Percentiles rank a stretch among this genome's conserved stretches.
These are phyloP conservation scores for Schizosaccharomyces lindneri DNA, from an alignment of 805 yeast species.

Conservation along the genomic window DNA sequence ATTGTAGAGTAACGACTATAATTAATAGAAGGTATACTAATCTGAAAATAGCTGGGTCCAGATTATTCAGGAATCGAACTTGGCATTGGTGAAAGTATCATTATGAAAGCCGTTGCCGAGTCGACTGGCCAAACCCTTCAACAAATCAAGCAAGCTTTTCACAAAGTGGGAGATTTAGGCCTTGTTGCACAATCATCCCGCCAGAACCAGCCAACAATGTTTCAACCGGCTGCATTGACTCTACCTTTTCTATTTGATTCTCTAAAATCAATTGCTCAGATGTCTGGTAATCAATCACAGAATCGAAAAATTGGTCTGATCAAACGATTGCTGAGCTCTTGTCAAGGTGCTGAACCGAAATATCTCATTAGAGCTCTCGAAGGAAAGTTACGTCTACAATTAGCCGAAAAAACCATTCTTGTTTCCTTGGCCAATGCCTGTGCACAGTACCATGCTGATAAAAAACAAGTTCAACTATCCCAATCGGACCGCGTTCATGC, in stretches of 20 bases:
- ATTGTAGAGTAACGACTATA: not conserved
- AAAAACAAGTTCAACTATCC: conserved; percentile 7
- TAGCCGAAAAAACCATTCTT: conserved; percentile 81
- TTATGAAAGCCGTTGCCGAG: conserved; percentile 71
- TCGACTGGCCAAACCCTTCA: conserved; percentile 60
- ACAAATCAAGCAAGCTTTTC: conserved; percentile 50
- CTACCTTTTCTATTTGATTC: conserved; percentile 48
- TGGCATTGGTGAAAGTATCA: conserved; percentile 75
- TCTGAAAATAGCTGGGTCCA: conserved; percentile 44
- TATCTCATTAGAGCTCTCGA: conserved; percentile 72
- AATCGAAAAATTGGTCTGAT: conserved; percentile 50
- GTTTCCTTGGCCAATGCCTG: conserved; percentile 68
- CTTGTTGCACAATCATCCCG: conserved; percentile 65
- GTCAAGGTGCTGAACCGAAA: conserved; percentile 71
- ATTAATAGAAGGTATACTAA: not conserved
- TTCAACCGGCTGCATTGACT: conserved; percentile 63
- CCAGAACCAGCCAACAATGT: conserved; percentile 73
- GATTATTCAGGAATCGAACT: conserved; percentile 87
- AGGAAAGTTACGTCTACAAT: conserved; percentile 75
- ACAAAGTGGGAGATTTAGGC: conserved; percentile 73
- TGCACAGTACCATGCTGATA: conserved; percentile 28
- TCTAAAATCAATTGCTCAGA: conserved; percentile 49
- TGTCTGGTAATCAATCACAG: conserved; percentile 67
- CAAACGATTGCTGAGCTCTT: conserved; percentile 61
- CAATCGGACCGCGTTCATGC: conserved; percentile 29